phyloP scores from a whole-genome alignment of 73 alveolate species.

The Breviolum minutum region DNA sequence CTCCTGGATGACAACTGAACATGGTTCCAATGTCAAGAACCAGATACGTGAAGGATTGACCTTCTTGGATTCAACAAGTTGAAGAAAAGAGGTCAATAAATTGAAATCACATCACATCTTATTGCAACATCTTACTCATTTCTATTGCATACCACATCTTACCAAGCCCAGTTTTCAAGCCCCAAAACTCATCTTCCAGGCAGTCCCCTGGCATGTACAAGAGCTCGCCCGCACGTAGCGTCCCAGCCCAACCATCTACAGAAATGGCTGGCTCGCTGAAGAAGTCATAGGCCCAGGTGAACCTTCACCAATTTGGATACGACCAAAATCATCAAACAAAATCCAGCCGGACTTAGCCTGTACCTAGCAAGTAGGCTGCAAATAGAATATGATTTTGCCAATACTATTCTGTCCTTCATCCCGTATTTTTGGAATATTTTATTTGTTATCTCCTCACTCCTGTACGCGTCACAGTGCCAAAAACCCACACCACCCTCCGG shows the following conservation, averaged over 20 bases:
- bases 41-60: no score
- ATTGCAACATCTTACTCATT: background rate
- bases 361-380: background rate
- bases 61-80: no score
- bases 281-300: slow-evolving; percentile 82
- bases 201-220: slow-evolving; percentile 91
- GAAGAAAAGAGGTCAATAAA: no score
- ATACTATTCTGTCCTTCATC: no score
- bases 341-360: background rate
- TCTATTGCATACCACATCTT: background rate
- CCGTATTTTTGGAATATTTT: no score
- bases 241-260: slow-evolving; percentile 61
- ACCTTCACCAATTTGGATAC: slow-evolving; percentile 6
- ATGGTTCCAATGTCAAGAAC: no score
- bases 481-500: no score
- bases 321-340: background rate
- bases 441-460: no score
- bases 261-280: slow-evolving; percentile 41
- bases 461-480: no score
- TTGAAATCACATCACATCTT: no score
- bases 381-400: no score
- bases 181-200: background rate
- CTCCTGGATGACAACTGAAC: slow-evolving; percentile 4
- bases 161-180: background rate
- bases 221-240: slow-evolving; percentile 64